Percentiles rank a stretch among this genome's conserved stretches.
phyloP scores from a whole-genome alignment of 257 asterid species.

The Ocimum tenuiflorum region DNA sequence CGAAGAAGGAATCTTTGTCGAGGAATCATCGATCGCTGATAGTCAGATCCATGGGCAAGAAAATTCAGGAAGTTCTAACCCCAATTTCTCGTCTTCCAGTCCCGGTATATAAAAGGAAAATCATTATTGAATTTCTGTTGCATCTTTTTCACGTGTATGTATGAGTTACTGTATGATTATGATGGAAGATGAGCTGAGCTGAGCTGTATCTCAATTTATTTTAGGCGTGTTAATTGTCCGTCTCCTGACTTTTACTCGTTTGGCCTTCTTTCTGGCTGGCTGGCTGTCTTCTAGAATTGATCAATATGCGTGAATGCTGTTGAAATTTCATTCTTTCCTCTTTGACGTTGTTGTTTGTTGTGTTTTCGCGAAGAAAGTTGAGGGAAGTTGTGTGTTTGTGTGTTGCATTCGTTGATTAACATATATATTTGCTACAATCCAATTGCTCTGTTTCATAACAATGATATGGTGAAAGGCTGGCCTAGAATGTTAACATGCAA shows the following conservation, averaged over 20 bases:
- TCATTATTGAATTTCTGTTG: too few species aligned
- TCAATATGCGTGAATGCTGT: background rate
- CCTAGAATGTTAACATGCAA: background rate
- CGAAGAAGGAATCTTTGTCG: slow-evolving; percentile 29
- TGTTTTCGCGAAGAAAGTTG: background rate
- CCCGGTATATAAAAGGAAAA: slow-evolving; percentile 25
- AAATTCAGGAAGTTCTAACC: slow-evolving; percentile 48
- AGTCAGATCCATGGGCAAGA: slow-evolving; percentile 58
- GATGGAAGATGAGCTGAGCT: too few species aligned
- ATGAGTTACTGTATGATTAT: too few species aligned
- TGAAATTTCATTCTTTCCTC: background rate
- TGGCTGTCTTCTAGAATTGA: background rate
- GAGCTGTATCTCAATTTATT: too few species aligned
- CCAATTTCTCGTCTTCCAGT: slow-evolving; percentile 41
- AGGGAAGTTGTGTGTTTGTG: background rate
- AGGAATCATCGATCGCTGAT: slow-evolving; percentile 37
- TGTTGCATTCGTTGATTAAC: background rate
- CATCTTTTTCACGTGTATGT: too few species aligned
- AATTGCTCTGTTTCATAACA: background rate
- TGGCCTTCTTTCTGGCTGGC: too few species aligned
- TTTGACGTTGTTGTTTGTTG: background rate
- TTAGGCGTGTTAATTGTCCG: too few species aligned
- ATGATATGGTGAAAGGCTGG: background rate
- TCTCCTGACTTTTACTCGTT: too few species aligned
- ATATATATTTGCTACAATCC: background rate